Percentiles rank a stretch among this genome's conserved stretches.
These are phyloP conservation scores for Thuja plicata DNA, from an alignment of 83 land plant species.

Conservation along the genomic window DNA sequence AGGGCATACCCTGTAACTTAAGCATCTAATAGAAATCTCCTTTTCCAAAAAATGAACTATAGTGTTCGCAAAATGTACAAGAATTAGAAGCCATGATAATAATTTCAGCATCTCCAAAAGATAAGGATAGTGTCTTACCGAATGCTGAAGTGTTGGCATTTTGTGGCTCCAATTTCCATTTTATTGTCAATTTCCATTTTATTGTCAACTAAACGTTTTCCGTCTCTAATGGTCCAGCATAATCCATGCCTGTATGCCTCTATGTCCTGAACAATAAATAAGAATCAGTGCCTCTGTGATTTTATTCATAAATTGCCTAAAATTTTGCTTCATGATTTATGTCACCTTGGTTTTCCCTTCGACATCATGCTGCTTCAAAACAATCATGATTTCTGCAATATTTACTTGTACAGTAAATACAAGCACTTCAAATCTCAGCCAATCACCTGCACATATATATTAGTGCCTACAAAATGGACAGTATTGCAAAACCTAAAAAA, in stretches of 20 bases:
- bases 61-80: neutral
- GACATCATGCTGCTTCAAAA: neutral
- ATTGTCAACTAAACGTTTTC: neutral
- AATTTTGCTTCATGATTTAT: neutral
- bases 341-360: neutral
- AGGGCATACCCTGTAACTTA: no score
- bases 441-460: neutral
- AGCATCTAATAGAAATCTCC: neutral
- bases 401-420: neutral
- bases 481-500: neutral
- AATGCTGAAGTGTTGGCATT: slow-evolving; percentile 9
- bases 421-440: slow-evolving; percentile 1
- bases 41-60: neutral
- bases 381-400: neutral
- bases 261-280: neutral
- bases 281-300: neutral
- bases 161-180: neutral
- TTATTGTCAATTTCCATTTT: slow-evolving; percentile 4
- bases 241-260: neutral
- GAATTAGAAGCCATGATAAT: neutral
- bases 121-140: neutral
- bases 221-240: slow-evolving; percentile 1
- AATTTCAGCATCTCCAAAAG: neutral
- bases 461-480: neutral
- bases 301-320: neutral